A percentile compares a stretch with the other conserved stretches of the same genome.
These are phyloP conservation scores for Phycomyces nitens DNA, from an alignment of 192 early-diverging fungal genomes.

Conservation along the genomic window DNA sequence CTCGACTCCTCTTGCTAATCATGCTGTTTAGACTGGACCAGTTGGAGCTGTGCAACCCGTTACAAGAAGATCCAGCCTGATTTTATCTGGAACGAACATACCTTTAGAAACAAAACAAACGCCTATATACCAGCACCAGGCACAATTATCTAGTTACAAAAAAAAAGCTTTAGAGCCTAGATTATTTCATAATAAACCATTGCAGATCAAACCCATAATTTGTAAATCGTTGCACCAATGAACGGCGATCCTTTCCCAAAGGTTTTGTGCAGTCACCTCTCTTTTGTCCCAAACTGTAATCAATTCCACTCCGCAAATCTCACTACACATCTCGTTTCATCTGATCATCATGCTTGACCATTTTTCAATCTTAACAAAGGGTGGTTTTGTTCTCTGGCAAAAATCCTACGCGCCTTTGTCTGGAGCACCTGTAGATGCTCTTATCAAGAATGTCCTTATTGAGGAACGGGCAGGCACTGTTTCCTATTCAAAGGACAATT, in stretches of 20 bases:
- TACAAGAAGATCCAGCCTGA: neutral
- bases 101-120: conserved; percentile 2
- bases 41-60: conserved; percentile 17
- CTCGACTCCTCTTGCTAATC: neutral
- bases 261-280: no score
- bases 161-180: no score
- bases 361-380: conserved; percentile 79
- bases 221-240: no score
- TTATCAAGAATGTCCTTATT: conserved; percentile 78
- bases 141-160: no score
- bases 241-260: no score
- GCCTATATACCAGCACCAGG: no score
- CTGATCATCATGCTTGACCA: conserved; percentile 72
- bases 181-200: no score
- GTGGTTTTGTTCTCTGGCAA: conserved; percentile 86
- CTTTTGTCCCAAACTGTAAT: no score
- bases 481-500: conserved; percentile 63
- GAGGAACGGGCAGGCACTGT: conserved; percentile 61
- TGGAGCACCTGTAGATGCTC: conserved; percentile 63
- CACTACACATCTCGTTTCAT: no score
- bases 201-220: no score
- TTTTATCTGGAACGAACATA: conserved; percentile 15
- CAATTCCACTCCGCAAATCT: no score
- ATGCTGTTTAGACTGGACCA: conserved; percentile 11
- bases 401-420: conserved; percentile 59